Conservation (phyloP, 768 basidiomycete genomes). For the Trametes gibbosa region DNA sequence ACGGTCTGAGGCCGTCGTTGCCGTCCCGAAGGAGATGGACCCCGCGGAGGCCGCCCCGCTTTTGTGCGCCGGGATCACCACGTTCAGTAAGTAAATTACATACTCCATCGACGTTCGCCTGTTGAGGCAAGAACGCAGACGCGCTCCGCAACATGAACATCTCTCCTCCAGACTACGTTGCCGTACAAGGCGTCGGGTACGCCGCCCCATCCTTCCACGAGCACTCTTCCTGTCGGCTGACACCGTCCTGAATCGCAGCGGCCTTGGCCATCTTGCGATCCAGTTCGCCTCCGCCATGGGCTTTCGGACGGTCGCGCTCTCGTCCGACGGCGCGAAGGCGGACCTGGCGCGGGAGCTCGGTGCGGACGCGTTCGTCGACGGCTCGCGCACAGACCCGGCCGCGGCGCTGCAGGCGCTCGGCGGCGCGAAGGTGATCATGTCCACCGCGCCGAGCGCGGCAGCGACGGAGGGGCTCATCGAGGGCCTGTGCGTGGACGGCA, state of each 20-base stretch:
- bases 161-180: constrained; percentile 36
- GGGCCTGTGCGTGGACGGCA: constrained; percentile 22
- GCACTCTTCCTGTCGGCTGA: not conserved
- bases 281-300: constrained; percentile 36
- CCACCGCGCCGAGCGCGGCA: constrained; percentile 29
- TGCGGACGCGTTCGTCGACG: constrained; percentile 37
- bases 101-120: constrained; percentile 52
- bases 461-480: constrained; percentile 19
- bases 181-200: constrained; percentile 36
- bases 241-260: constrained; percentile 3
- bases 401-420: constrained; percentile 33
- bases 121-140: constrained; percentile 1
- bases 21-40: constrained; percentile 26
- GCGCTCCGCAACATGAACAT: constrained; percentile 30
- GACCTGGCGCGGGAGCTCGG: constrained; percentile 35
- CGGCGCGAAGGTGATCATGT: constrained; percentile 36
- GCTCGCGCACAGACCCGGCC: constrained; percentile 26
- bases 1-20: constrained; percentile 26
- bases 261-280: constrained; percentile 35
- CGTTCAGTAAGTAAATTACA: constrained; percentile 53
- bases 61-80: constrained; percentile 37
- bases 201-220: not conserved
- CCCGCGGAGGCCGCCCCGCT: constrained; percentile 30
- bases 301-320: constrained; percentile 36
- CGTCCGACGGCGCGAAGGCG: constrained; percentile 30